Percentiles rank a stretch among this genome's conserved stretches.
phyloP scores from a whole-genome alignment of 805 yeast species.

The Vanderwaltozyma tropicalis region DNA sequence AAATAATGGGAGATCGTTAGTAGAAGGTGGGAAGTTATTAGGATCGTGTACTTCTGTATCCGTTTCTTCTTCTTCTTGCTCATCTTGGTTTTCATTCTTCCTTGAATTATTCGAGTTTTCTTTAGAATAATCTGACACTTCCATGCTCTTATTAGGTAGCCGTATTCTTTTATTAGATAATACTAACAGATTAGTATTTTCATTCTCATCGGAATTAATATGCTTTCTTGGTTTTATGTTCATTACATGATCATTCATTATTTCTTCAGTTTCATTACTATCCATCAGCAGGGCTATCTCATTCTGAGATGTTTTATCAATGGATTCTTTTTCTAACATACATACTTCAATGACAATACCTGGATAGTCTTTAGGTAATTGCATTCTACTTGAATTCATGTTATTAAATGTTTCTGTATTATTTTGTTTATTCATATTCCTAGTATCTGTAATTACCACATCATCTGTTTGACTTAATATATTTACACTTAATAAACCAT shows the following conservation, averaged over 20 bases:
- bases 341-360: slow-evolving; percentile 34
- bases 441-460: slow-evolving; percentile 16
- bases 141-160: neutral
- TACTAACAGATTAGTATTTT: neutral
- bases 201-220: neutral
- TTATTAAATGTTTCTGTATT: slow-evolving; percentile 1
- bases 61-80: neutral
- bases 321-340: slow-evolving; percentile 27
- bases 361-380: slow-evolving; percentile 29
- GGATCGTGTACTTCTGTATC: neutral
- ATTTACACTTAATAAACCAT: slow-evolving; percentile 40
- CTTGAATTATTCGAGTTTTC: too few species aligned
- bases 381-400: slow-evolving; percentile 5
- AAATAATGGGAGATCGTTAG: slow-evolving; percentile 12
- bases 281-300: slow-evolving; percentile 23
- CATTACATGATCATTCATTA: neutral
- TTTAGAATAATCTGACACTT: neutral
- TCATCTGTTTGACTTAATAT: slow-evolving; percentile 32
- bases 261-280: slow-evolving; percentile 7
- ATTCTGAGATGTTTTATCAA: slow-evolving; percentile 14
- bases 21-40: neutral
- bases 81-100: neutral
- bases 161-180: neutral
- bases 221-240: neutral
- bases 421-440: slow-evolving; percentile 1